phyloP scores from a whole-genome alignment of 2,329 filamentous ascomycete species.

The Pezicula radicicola region DNA sequence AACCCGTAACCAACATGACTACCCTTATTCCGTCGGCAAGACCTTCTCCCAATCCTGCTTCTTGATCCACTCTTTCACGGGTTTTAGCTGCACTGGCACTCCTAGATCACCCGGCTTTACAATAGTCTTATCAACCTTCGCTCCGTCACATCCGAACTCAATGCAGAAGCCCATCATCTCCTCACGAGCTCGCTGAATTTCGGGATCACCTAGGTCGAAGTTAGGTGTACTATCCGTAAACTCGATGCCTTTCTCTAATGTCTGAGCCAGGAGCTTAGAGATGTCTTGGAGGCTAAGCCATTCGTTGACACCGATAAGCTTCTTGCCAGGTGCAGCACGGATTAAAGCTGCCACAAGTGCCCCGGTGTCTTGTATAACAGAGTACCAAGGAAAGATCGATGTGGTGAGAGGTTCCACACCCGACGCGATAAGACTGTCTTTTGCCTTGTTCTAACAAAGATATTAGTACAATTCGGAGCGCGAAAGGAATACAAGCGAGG shows the following conservation, averaged over 20 bases:
- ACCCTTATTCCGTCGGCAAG: not conserved
- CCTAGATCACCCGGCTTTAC: slow-evolving; percentile 6
- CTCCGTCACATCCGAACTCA: slow-evolving; percentile 15
- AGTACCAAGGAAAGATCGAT: slow-evolving; percentile 1
- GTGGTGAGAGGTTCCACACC: slow-evolving; percentile 3
- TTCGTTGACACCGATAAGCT: slow-evolving; percentile 4
- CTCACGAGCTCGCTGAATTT: not conserved
- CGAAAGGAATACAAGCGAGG: not conserved
- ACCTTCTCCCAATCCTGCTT: slow-evolving; percentile 6
- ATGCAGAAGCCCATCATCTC: slow-evolving; percentile 4
- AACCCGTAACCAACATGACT: too few relatives aligned
- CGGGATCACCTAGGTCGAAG: slow-evolving; percentile 1
- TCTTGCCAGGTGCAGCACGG: slow-evolving; percentile 3
- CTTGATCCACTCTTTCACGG: slow-evolving; percentile 2
- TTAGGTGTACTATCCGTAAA: not conserved
- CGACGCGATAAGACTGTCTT: slow-evolving; percentile 1
- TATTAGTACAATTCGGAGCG: not conserved
- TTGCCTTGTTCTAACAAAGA: slow-evolving; percentile 1
- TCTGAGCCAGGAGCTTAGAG: not conserved
- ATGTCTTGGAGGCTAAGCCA: slow-evolving; percentile 5
- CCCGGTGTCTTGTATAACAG: slow-evolving; percentile 1
- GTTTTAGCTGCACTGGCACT: slow-evolving; percentile 1
- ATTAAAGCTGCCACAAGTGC: slow-evolving; percentile 2
- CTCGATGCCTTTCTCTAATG: not conserved
- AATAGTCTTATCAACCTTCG: slow-evolving; percentile 6